phyloP scores from a whole-genome alignment of 2,329 filamentous ascomycete species.

The Neodidymelliopsis sp. region DNA sequence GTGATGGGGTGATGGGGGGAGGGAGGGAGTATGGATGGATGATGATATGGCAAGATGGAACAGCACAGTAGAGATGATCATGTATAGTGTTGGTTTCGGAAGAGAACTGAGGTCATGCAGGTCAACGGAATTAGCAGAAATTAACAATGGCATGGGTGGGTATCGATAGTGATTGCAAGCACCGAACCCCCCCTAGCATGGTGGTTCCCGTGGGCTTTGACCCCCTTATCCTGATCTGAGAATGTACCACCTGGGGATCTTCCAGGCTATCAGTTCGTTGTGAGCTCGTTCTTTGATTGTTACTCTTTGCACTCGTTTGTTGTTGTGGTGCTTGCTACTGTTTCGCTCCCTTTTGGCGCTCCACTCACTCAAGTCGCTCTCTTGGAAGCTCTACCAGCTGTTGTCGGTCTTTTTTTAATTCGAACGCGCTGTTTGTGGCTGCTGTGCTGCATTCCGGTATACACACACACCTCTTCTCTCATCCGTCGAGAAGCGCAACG shows the following conservation, averaged over 20 bases:
- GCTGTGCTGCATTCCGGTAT: conserved; percentile 19
- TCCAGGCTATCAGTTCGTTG: conserved; percentile 26
- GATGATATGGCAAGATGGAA: too few species aligned
- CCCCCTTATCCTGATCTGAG: conserved; percentile 37
- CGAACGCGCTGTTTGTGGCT: conserved; percentile 25
- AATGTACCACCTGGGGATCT: conserved; percentile 36
- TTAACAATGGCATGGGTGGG: conserved; percentile 43
- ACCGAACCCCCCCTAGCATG: conserved; percentile 38
- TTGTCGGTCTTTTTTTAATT: conserved; percentile 20
- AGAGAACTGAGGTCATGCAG: conserved; percentile 43
- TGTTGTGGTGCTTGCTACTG: conserved; percentile 23
- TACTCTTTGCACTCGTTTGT: conserved; percentile 18
- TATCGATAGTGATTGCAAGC: conserved; percentile 43
- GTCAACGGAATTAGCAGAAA: conserved; percentile 43
- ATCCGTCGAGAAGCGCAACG: conserved; percentile 42
- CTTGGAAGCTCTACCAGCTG: conserved; percentile 29
- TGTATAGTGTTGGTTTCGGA: too few species aligned
- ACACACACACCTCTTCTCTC: conserved; percentile 11
- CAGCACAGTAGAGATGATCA: too few species aligned
- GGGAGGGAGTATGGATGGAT: too few species aligned
- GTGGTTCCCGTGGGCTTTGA: conserved; percentile 26
- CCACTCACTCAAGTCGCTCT: conserved; percentile 35
- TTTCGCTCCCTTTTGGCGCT: conserved; percentile 38
- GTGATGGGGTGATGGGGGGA: too few species aligned
- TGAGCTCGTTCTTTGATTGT: conserved; percentile 17